Conservation (phyloP, 192 early-diverging fungal genomes). For the Coemansia sp. region DNA sequence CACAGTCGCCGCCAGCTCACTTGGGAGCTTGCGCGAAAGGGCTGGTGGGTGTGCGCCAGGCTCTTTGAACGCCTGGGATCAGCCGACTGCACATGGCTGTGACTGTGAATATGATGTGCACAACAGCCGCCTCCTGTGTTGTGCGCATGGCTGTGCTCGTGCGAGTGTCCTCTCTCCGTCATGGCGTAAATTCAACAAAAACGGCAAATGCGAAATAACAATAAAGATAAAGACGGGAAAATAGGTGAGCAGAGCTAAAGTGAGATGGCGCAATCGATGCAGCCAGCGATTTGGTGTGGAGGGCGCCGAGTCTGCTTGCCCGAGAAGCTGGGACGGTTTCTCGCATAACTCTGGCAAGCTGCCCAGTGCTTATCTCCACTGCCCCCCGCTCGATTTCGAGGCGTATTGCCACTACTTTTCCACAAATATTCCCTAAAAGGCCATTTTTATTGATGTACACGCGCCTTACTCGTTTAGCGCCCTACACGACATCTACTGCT, state of each 20-base stretch:
- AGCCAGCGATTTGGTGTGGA: not conserved
- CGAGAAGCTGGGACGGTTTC: not conserved
- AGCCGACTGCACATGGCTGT: not conserved
- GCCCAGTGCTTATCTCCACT: not conserved
- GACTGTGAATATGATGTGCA: not conserved
- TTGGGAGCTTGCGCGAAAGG: not conserved
- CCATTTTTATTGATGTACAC: not conserved
- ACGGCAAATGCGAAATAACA: not conserved
- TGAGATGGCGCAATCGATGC: not conserved
- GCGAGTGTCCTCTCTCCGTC: not conserved
- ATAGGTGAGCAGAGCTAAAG: not conserved
- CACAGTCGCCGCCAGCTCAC: conserved; percentile 38
- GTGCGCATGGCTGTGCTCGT: not conserved
- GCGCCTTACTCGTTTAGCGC: not conserved
- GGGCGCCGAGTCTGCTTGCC: not conserved
- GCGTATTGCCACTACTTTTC: too few relatives aligned
- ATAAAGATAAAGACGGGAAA: not conserved
- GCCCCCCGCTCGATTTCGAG: not conserved
- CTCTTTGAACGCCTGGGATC: not conserved
- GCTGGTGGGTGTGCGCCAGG: not conserved
- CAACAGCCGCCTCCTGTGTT: not conserved
- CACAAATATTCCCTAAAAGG: not conserved
- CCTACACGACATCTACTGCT: not conserved
- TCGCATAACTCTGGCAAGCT: not conserved
- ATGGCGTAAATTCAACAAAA: not conserved